phyloP scores from a whole-genome alignment of 2,329 filamentous ascomycete genomes.

The Colletotrichum gloeosporioides region DNA sequence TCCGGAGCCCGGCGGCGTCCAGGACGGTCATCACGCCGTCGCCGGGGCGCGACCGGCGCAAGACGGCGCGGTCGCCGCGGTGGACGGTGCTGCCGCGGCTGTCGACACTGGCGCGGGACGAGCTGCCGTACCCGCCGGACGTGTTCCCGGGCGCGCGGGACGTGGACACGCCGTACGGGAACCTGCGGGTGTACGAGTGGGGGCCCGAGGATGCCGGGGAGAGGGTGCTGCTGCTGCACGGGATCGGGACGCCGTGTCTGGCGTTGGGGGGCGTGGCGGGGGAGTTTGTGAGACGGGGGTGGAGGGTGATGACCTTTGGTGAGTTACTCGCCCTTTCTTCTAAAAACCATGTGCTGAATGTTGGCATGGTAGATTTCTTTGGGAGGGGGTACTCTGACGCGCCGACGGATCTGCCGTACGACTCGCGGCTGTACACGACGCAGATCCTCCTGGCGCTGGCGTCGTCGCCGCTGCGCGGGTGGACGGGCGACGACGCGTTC shows the following conservation, averaged over 20 bases:
- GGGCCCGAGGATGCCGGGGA: constrained; percentile 69
- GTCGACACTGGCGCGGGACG: constrained; percentile 33
- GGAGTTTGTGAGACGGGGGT: constrained; percentile 69
- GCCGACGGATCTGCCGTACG: constrained; percentile 64
- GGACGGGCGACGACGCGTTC: constrained; percentile 63
- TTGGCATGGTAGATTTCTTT: constrained; percentile 64
- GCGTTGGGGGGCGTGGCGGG: constrained; percentile 71
- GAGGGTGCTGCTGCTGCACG: constrained; percentile 79
- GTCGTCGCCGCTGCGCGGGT: constrained; percentile 61
- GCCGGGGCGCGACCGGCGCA: constrained; percentile 4
- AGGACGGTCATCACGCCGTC: constrained; percentile 1
- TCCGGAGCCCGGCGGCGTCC: constrained; percentile 21
- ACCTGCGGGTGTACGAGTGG: constrained; percentile 79
- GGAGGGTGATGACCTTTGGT: constrained; percentile 81
- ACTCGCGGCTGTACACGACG: constrained; percentile 67
- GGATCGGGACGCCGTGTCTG: constrained; percentile 80
- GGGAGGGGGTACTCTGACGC: constrained; percentile 80
- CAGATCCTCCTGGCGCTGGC: constrained; percentile 71
- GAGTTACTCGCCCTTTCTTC: constrained; percentile 29
- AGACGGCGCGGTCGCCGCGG: constrained; percentile 17
- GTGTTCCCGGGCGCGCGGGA: constrained; percentile 73
- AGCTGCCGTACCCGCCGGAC: constrained; percentile 70
- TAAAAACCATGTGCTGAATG: not conserved
- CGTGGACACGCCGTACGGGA: constrained; percentile 73
- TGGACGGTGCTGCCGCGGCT: constrained; percentile 10